Evolutionary conservation across 352 stramenopile genomes (phyloP), one percentile per base, ranked within the genome.

Genomic region (Pythium aristosporum): DNA sequence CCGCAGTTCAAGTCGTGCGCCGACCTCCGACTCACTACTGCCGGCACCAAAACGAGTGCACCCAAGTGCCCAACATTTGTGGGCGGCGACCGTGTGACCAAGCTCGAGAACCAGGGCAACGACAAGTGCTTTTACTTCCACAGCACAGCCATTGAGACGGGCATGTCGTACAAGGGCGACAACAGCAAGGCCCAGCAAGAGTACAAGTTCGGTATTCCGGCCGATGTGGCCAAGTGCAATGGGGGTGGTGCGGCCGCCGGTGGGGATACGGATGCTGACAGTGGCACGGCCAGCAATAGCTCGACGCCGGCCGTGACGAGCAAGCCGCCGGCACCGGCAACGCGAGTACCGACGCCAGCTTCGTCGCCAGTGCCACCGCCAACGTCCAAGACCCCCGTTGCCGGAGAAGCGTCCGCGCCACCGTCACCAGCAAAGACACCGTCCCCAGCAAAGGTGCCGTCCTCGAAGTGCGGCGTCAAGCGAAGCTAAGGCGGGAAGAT

Each of bases 101-200:
- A 69, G 55, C 32, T 63, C 42, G 30, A 69, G 55, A 55, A 57
- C 39, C 54, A 65, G 16, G 50, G 36, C n/a, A 51, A 51, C 41
- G 55, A 69, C 57, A 51, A 63, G 48, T 69, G 63, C 49, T 65
- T 69, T 28, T 69, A 69, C 55, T 69, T 65, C 37, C 46, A 65
- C 63, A 52, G n/a, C 23, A 69, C 41, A 11, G 48, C 57, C 20
- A 69, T 69, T 20, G 62, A 32, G 37, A 61, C 34, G 16, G 39
- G 37, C 11, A 20, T 20, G 32, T 25, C 21, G 32, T 63, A 55
- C 61, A 67, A 67, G 47, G 61, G 51, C 44, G 54, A 62, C 47
- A 52, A 61, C 21, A 57, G 43, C 36, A 56, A 61, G 20, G 32
- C 36, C 42, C 37, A 68, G 7, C 21, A 54, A n/a, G 32, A 62